phyloP scores from a whole-genome alignment of 192 early-diverging fungal genomes.

The Gaertneriomyces sp. region DNA sequence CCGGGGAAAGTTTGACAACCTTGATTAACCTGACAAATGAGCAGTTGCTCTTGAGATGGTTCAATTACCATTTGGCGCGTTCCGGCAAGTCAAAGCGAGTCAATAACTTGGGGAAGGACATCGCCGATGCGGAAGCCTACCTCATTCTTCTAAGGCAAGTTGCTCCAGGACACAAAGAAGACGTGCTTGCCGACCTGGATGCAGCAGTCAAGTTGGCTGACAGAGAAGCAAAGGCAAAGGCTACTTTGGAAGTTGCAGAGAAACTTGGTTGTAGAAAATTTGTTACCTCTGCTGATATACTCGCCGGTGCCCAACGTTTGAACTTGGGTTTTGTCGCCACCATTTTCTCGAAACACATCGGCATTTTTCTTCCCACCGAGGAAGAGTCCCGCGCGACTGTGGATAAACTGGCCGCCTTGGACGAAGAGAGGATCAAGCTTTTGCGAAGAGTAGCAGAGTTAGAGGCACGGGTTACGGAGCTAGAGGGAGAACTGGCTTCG shows the following conservation, averaged over 20 bases:
- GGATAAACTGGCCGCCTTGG: neutral
- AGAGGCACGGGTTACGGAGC: slow-evolving; percentile 13
- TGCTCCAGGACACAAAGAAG: slow-evolving; percentile 5
- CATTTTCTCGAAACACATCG: slow-evolving; percentile 26
- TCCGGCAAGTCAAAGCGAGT: slow-evolving; percentile 15
- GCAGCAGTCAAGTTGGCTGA: neutral
- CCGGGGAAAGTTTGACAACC: slow-evolving; percentile 27
- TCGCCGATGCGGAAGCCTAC: slow-evolving; percentile 28
- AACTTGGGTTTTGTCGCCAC: slow-evolving; percentile 31
- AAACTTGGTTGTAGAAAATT: slow-evolving; percentile 26
- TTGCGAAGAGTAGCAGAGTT: slow-evolving; percentile 11
- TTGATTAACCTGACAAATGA: slow-evolving; percentile 29
- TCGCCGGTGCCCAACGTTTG: slow-evolving; percentile 12
- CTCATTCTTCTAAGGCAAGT: slow-evolving; percentile 22
- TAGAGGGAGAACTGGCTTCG: neutral
- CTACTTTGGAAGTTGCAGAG: slow-evolving; percentile 26
- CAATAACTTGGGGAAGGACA: slow-evolving; percentile 27
- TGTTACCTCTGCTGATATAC: slow-evolving; percentile 21
- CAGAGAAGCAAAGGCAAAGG: slow-evolving; percentile 7
- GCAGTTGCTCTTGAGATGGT: slow-evolving; percentile 32
- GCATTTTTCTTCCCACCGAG: slow-evolving; percentile 30
- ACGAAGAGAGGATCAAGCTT: slow-evolving; percentile 6
- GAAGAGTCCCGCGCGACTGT: slow-evolving; percentile 20
- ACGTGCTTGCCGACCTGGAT: neutral
- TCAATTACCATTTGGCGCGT: slow-evolving; percentile 34